Evolutionary conservation across 495 filamentous ascomycete genomes (phyloP), one percentile per base, ranked within the genome.

Genomic region (Hypoxylon fragiforme): DNA sequence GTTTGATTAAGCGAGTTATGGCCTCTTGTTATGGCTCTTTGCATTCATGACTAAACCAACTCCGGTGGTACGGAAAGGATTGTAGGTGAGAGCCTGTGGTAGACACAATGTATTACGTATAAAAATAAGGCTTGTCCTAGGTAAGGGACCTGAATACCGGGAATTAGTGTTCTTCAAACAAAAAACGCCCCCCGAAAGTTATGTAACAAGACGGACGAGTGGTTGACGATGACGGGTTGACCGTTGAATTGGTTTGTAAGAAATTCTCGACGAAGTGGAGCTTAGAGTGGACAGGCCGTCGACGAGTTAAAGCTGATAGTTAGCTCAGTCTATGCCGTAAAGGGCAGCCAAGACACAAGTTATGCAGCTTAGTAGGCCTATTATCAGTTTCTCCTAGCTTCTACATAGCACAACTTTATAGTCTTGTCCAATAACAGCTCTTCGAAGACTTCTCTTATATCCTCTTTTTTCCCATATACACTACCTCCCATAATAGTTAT

Each of bases 341-440:
- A 19, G 38, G 43, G 66, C 60, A 63, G 55, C 42, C 63, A 57
- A 50, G 73, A 62, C 13, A 30, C 73, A 55, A 62, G 66, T 45
- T 40, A 63, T 57, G 63, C 54, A 54, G 67, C 64, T 7, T 53
- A 53, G 21, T 18, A 34, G 50, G 30, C 37, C 57, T 26, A n/a
- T 7, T 49, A 13, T 24, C 40, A 37, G 26, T 19, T 49, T 24
- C 20, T n/a, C 12, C 15, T 38, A 19, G n/a, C n/a, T n/a, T n/a
- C n/a, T n/a, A n/a, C n/a, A n/a, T n/a, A n/a, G n/a, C n/a, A n/a
- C n/a, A n/a, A n/a, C n/a, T n/a, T n/a, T n/a, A n/a, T n/a, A n/a
- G n/a, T n/a, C n/a, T n/a, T n/a, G n/a, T n/a, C n/a, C n/a, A n/a
- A n/a, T n/a, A n/a, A n/a, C n/a, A n/a, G n/a, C n/a, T n/a, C n/a